Evolutionary conservation across 2,329 filamentous ascomycete genomes (phyloP), one percentile per base, ranked within the genome.

Genomic region (Aspergillus fumigatiaffinis): DNA sequence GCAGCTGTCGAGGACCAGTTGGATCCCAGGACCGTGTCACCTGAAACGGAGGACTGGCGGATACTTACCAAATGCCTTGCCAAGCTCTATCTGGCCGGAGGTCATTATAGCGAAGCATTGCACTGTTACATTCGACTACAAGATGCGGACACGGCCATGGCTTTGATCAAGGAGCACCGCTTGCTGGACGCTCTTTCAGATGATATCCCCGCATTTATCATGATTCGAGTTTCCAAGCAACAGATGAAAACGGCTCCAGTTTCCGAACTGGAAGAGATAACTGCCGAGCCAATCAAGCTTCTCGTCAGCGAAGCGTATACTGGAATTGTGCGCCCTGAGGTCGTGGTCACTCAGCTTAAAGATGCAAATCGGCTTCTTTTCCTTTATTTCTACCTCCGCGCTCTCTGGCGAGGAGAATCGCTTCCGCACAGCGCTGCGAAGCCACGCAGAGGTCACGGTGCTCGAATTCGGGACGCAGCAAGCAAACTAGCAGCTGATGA

Each of bases 221-320:
- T 91, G 61, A 83, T 99, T 53, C 86, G 92, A n/a, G 89, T 99
- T 2, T 86, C 89, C 0, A 83, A 86, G 59, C 84, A 87, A 52
- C 85, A 89, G 63, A 77, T 89, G 57, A 82, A 84, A 52, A 82
- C 82, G 5, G 89, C 92, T 65, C 78, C 85, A 0, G 76, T 85
- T 20, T 73, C 81, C 0, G 91, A 97, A 60, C 81, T 97, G 3
- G 90, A 92, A 68, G 86, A 89, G 56, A 82, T 88, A 3, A 94
- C 91, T 0, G 83, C 86, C 0, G 93, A 99, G 71, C 89, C 92
- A 1, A 89, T 97, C 52, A 86, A 87, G 1, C 78, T 97, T 7
- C 86, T 99, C 4, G 92, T 96, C 0, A 89, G 95, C 51, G 93
- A 97, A 75, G 92, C 92, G 0, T 89, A 92, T 62, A 89, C 93